Base-by-base conservation (phyloP, 768 basidiomycete genomes). In the Boletus reticuloceps region DNA sequence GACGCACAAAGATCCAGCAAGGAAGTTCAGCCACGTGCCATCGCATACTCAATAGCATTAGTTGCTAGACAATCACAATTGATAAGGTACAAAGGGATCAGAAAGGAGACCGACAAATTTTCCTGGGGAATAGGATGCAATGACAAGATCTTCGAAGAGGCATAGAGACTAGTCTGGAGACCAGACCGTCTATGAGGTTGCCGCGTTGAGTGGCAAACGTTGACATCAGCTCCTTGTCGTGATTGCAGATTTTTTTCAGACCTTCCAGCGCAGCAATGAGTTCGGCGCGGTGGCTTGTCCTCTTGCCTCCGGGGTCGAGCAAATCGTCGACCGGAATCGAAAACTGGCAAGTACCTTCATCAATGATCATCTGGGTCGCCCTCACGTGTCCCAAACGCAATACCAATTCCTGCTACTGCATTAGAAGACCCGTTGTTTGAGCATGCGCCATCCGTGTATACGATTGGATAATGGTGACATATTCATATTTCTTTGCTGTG, bases 361-460 rank as follows among this genome's bases (percentile, higher is more conserved):
- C n/a, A n/a, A n/a, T n/a, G n/a, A n/a, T n/a, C 48, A 2, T 32
- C 44, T 5, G 51, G 32, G 4, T 37, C n/a, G n/a, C 41, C 36
- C 7, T 29, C 12, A 0, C 13, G 17, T 6, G 2, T 31, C 16
- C 55, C 51, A 4, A 50, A 46, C 2, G 49, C 57, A 29, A 58
- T 25, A 0, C 52, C 56, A 22, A 58, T 41, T 0, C 51, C 56
- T 1, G 48, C 50, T 4, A 34, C 58, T 0, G 70, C 70, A n/a
- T 38, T 55, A 2, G 36, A 37, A 1, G 12, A 27, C 6, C 73
- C 71, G 32, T 74, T 73, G n/a, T 58, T 54, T 2, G 37, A 25
- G 52, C 73, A 75, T 6, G 72, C 65, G 16, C 73, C 74, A 47
- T 74, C 72, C 10, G 65, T 67, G 56, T 62, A 72, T 6, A 71